phyloP scores from a whole-genome alignment of 768 basidiomycete species.

The Thelephora ganbajun region DNA sequence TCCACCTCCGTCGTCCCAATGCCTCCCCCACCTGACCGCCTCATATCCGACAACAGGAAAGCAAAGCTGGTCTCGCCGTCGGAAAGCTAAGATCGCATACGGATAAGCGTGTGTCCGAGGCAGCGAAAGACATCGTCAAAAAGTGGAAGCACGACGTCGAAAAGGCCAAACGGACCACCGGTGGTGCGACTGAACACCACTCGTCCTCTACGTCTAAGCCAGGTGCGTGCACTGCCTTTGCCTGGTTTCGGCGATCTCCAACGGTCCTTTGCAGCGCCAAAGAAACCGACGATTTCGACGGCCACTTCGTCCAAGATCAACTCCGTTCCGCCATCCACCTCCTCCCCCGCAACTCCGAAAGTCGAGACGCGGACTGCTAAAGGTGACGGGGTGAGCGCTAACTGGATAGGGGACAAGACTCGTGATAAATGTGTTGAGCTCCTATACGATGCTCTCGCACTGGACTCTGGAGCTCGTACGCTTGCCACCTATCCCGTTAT shows the following conservation, averaged over 20 bases:
- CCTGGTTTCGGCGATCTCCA: not conserved
- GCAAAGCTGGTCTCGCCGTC: constrained; percentile 84
- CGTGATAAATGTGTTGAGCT: constrained; percentile 83
- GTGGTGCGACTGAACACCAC: constrained; percentile 10
- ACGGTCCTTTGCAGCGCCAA: not conserved
- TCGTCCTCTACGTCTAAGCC: constrained; percentile 14
- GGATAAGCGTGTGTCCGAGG: constrained; percentile 58
- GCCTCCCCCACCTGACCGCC: not conserved
- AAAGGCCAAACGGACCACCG: constrained; percentile 35
- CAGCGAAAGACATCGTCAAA: constrained; percentile 84
- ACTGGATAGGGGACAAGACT: constrained; percentile 51
- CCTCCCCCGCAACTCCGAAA: constrained; percentile 14
- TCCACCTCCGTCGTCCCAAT: constrained; percentile 9
- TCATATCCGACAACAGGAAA: constrained; percentile 41
- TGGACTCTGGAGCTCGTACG: constrained; percentile 81
- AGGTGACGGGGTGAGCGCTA: constrained; percentile 49
- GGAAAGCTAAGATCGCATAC: constrained; percentile 74
- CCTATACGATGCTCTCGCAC: constrained; percentile 82
- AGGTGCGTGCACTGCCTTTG: constrained; percentile 20
- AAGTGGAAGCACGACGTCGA: constrained; percentile 88
- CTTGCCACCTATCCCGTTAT: constrained; percentile 10
- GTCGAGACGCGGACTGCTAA: constrained; percentile 41
- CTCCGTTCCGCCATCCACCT: constrained; percentile 3
- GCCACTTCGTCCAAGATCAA: constrained; percentile 6
- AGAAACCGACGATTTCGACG: constrained; percentile 10